These are phyloP conservation scores for Skeletonema potamos DNA, from an alignment of 108 stramenopile species.

Conservation along the genomic window DNA sequence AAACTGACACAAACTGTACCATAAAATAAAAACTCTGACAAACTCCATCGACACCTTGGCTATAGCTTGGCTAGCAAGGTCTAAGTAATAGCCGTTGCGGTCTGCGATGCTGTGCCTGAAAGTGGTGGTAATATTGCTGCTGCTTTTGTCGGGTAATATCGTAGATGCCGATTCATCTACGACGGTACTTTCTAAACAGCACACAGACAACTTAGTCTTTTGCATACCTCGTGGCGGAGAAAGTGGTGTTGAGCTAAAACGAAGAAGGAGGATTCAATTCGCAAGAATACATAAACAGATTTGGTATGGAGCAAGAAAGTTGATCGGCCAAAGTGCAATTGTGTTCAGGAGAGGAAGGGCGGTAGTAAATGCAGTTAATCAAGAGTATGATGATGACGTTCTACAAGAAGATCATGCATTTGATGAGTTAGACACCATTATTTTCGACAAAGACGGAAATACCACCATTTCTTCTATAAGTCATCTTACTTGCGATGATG, in stretches of 20 bases:
- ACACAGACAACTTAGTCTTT: neutral
- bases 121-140: neutral
- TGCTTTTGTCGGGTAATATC: neutral
- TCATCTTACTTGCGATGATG: neutral
- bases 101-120: too few relatives aligned
- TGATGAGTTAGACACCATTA: conserved; percentile 20
- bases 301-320: neutral
- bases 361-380: neutral
- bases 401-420: conserved; percentile 11
- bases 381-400: neutral
- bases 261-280: neutral
- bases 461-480: neutral
- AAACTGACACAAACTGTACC: too few relatives aligned
- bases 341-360: neutral
- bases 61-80: too few relatives aligned
- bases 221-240: neutral
- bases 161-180: neutral
- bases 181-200: neutral
- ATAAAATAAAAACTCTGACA: too few relatives aligned
- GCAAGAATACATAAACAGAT: neutral
- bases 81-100: too few relatives aligned
- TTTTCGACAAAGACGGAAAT: neutral
- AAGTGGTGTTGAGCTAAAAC: neutral
- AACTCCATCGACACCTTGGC: too few relatives aligned
- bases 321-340: neutral